Base-by-base conservation (phyloP, 1,284 basidiomycete genomes). In the Moesziomyces globuligerus region DNA sequence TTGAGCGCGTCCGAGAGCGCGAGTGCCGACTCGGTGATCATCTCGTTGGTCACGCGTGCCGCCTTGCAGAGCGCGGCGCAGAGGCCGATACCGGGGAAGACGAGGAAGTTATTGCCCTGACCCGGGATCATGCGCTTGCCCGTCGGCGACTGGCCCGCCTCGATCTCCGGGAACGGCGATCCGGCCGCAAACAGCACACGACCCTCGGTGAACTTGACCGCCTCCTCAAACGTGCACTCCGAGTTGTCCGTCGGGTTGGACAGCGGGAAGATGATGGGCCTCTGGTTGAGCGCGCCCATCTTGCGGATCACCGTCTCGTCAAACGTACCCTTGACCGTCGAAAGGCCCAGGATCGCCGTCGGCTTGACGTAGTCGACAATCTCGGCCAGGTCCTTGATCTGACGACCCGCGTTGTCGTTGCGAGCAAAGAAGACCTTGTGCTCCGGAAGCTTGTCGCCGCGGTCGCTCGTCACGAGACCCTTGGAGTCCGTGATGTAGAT, bases 241-340 rank as follows among this genome's bases (percentile, higher is more conserved):
- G 90, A 91, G 41, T 93, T 88, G 45, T 87, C 86, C 44, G 92
- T 90, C 26, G 94, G 94, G 85, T 97, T 98, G 32, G 91, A 93
- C n/a, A 97, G 88, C 45, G 94, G 92, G 87, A 97, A 96, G 83
- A 97, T 89, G 85, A 96, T 94, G 24, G 94, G 94, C 21, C 90
- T 88, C 20, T 88, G 85, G 85, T 95, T 96, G 73, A 91, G 86
- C 46, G 87, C 86, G n/a, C 90, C 88, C 93, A 98, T 94, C 11
- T 87, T 85, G 74, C 88, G 86, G 64, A 97, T 88, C 51, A 93
- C 90, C 11, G 87, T 85, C 56, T 90, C 86, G 61, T 86, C 88
- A 85, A 97, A 97, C 1, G 93, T 91, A 44, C 89, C 89, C 85
- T 88, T 88, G 70, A 91, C 90, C 23, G 94, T 96, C 20, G 91